Base-by-base conservation (phyloP, 78 protist genomes). In the Goniomonas avonlea region DNA sequence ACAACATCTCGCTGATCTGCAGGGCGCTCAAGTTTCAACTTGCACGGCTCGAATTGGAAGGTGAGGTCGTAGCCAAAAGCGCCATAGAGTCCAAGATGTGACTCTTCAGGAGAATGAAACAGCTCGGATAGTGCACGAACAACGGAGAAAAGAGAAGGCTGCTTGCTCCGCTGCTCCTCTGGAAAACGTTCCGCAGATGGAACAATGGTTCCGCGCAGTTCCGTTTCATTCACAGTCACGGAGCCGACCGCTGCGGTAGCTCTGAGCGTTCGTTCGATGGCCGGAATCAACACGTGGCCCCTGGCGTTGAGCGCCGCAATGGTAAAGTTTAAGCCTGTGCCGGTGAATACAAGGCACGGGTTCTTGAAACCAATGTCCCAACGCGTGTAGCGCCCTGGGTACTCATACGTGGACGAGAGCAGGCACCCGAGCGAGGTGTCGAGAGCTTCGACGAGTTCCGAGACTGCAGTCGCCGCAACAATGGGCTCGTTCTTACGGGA, bases 11-110 rank as follows among this genome's bases (percentile, higher is more conserved):
- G 77, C 77, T 45, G 59, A 58, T 25, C 5, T 34, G 23, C 59
- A 34, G 58, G 29, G n/a, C 58, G 53, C 53, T 40, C 58, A 9
- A 40, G 53, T 3, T 39, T 29, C 40, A 45, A 45, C 37, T 58
- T 29, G 37, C 58, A 69, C 37, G 73, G 73, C 73, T 66, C 73
- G 50, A 68, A 39, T 34, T 68, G 82, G 27, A 77, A 63, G 63
- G 82, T 63, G 21, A 77, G 63, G 65, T 77, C 82, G 63, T 77
- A 77, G 40, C 82, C 82, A 38, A 77, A 77, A 1, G 82, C 61
- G 48, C 82, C 82, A 63, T 77, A 77, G 34, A 77, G 75, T 20
- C 82, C 82, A 32, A 77, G 63, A 35, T 55, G 35, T 25, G 73
- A 48, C 55, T 77, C 82, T 15, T 18, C 37, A 5, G 13, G 50